A percentile compares a stretch with the other conserved stretches of the same genome.
These are phyloP conservation scores for Fonsecaea erecta DNA, from an alignment of 2,329 filamentous ascomycete genomes.

Conservation along the genomic window DNA sequence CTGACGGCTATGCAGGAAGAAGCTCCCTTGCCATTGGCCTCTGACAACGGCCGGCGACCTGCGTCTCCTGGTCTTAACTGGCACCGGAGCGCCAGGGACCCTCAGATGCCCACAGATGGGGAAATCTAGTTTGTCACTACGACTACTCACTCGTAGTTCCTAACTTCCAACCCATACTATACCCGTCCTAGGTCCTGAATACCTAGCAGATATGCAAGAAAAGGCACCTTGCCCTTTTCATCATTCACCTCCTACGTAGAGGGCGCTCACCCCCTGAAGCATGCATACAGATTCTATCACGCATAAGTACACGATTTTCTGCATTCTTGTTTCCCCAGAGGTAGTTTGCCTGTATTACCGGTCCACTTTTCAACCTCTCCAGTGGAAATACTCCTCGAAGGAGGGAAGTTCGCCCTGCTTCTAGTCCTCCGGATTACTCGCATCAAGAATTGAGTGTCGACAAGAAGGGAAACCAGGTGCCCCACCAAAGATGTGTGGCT, in stretches of 20 bases:
- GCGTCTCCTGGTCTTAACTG: slow-evolving; percentile 5
- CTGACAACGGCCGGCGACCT: slow-evolving; percentile 7
- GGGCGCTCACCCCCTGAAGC: neutral
- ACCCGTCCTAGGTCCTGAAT: neutral
- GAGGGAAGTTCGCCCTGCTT: neutral
- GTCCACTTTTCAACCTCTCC: neutral
- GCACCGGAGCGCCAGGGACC: neutral
- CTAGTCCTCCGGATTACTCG: neutral
- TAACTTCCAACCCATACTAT: neutral
- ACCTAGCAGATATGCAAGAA: neutral
- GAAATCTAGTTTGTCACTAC: neutral
- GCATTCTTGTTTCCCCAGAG: neutral
- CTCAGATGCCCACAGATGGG: neutral
- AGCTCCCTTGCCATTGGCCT: slow-evolving; percentile 2
- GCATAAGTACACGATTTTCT: neutral
- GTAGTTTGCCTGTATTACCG: neutral
- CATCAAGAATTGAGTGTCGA: neutral
- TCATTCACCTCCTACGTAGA: neutral
- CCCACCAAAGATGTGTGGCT: neutral
- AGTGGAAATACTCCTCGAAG: neutral
- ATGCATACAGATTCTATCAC: neutral
- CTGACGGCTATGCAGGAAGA: slow-evolving; percentile 4
- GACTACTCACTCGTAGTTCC: neutral
- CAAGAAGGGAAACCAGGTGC: neutral
- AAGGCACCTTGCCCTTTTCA: neutral